Conservation (phyloP, 495 filamentous ascomycete genomes). For the Cetradonia linearis region DNA sequence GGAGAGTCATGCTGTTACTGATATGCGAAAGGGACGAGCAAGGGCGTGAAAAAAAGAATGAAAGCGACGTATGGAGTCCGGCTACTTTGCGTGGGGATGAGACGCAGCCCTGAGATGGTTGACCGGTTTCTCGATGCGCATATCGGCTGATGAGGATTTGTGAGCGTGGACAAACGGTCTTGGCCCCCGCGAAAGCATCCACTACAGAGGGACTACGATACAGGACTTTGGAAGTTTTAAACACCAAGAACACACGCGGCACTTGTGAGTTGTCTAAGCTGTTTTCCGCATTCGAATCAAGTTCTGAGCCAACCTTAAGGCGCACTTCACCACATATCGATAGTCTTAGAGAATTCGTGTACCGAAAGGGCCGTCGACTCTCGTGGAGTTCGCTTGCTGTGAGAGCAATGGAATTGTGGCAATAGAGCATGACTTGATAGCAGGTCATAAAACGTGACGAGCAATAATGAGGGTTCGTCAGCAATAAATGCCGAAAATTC, state of each 20-base stretch:
- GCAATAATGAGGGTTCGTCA: neutral
- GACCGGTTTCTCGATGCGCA: neutral
- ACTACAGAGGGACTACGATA: neutral
- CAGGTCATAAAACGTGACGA: neutral
- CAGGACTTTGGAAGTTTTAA: neutral
- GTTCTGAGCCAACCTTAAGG: too few species aligned
- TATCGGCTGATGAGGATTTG: neutral
- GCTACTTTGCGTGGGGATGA: neutral
- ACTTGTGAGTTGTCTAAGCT: too few species aligned
- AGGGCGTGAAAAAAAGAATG: neutral
- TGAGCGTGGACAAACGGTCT: neutral
- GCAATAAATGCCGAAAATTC: neutral
- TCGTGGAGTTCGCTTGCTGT: neutral
- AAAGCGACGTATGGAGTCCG: neutral
- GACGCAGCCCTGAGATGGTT: neutral
- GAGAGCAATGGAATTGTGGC: neutral
- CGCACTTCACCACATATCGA: neutral
- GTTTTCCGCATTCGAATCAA: too few species aligned
- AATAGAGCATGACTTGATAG: neutral
- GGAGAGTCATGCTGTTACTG: conserved; percentile 1
- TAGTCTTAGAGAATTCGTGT: neutral
- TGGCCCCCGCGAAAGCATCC: neutral
- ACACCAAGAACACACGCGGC: too few species aligned
- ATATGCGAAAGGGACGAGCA: neutral
- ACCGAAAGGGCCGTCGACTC: neutral